Evolutionary conservation across 805 yeast species (phyloP), one percentile per base, ranked within the genome.

Genomic region (Pichia nanzhaoensis): DNA sequence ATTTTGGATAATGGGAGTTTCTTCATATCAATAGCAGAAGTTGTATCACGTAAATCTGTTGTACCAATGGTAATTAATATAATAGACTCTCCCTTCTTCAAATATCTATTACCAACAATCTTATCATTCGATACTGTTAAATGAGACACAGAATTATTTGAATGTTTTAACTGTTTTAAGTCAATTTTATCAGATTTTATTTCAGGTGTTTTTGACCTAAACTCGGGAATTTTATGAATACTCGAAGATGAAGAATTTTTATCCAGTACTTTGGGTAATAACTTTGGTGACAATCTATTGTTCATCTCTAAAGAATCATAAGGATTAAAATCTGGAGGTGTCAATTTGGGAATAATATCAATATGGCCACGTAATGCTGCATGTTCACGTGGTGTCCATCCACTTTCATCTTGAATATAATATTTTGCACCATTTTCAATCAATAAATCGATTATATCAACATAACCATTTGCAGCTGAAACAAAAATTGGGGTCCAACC

Each of bases 341-440:
- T 71, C 45, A 91, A 66, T 56, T 77, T 54, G 42, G 77, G 77
- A 1, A 93, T 82, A 32, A 87, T 75, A 2, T 68, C 72, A 47
- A 90, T 66, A 60, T 89, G 95, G 5, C 98, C 98, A 55, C 97
- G 74, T 38, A 91, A 68, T 40, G 87, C 82, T 0, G 97, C 96
- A 63, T 91, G 98, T 57, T 91, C 98, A 80, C 88, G 80, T n/a
- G 98, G 96, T 17, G 88, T 78, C 98, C 98, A 91, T 0, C 97
- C 97, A 42, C 93, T 82, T 38, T 78, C 82, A 65, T 91, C 98
- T 16, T 75, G 71, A 22, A 69, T 64, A 37, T 75, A 73, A 47
- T 67, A 75, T 7, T 70, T 66, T 5, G 88, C 84, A 18, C 78
- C 79, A 36, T 70, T 57, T 0, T 66, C 64, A 24, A 82, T 61